These are phyloP conservation scores for Sclerotinia minor DNA, from an alignment of 2,329 filamentous ascomycete species.

Conservation along the genomic window DNA sequence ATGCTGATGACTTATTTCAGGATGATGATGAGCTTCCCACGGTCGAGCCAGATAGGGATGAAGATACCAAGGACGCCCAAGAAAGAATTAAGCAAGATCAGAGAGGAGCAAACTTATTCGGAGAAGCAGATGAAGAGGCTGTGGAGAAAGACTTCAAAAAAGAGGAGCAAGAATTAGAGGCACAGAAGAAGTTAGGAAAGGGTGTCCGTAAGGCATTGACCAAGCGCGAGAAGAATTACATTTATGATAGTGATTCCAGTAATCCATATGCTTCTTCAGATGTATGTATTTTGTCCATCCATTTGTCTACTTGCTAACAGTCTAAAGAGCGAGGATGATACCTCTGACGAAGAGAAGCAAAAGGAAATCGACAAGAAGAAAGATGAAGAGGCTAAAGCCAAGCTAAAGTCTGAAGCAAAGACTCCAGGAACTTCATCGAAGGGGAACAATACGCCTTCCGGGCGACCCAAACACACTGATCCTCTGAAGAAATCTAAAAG, in stretches of 20 bases:
- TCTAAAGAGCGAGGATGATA: constrained; percentile 52
- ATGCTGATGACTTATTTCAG: constrained; percentile 73
- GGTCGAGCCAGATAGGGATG: constrained; percentile 77
- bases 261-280: constrained; percentile 57
- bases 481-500: constrained; percentile 51
- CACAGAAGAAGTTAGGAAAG: constrained; percentile 71
- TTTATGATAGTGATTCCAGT: constrained; percentile 74
- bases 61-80: constrained; percentile 72
- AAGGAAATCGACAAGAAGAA: constrained; percentile 64
- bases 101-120: constrained; percentile 83
- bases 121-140: constrained; percentile 66
- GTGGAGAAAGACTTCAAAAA: constrained; percentile 71
- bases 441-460: constrained; percentile 67
- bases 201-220: constrained; percentile 76
- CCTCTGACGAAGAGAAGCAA: constrained; percentile 56
- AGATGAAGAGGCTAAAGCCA: constrained; percentile 59
- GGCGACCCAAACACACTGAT: constrained; percentile 54
- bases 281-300: constrained; percentile 41
- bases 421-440: constrained; percentile 60
- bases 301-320: constrained; percentile 34
- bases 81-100: constrained; percentile 77
- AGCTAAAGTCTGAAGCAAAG: constrained; percentile 52
- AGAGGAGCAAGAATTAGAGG: constrained; percentile 69
- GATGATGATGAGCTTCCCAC: constrained; percentile 81
- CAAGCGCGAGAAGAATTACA: constrained; percentile 81